A percentile compares a stretch with the other conserved stretches of the same genome.
Evolutionary conservation across 1,139 yeast genomes (phyloP).

Genomic region (Pneumocystis oryctolagi): DNA sequence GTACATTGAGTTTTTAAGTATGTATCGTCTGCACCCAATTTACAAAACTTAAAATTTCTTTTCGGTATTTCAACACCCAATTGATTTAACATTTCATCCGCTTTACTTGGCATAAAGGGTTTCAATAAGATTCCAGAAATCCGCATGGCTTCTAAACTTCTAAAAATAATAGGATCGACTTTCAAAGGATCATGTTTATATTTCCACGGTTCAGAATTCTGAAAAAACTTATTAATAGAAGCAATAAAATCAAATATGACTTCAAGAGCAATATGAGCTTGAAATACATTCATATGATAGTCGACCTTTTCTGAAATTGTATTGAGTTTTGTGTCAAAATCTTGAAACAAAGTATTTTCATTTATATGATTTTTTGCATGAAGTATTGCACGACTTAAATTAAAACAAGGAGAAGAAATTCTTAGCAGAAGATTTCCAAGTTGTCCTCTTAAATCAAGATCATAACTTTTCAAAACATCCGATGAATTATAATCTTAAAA

Average conservation of each 20-base stretch:
- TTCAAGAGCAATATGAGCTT: neutral
- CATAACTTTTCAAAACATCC: neutral
- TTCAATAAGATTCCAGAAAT: neutral
- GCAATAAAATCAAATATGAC: neutral
- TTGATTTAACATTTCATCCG: neutral
- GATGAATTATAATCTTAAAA: neutral
- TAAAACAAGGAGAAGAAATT: neutral
- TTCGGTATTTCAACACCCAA: neutral
- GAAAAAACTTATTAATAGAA: neutral
- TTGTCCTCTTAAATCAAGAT: neutral
- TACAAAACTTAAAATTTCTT: neutral
- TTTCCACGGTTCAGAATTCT: conserved; percentile 1
- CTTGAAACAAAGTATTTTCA: neutral
- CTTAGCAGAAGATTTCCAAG: neutral
- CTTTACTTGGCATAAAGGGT: conserved; percentile 1
- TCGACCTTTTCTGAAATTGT: neutral
- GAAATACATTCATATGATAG: neutral
- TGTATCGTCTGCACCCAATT: neutral
- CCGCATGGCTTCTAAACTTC: neutral
- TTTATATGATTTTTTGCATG: neutral
- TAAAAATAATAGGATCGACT: neutral
- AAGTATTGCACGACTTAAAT: neutral
- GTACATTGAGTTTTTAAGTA: neutral
- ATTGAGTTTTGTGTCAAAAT: neutral
- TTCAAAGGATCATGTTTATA: neutral